phyloP scores from a whole-genome alignment of 495 filamentous ascomycete species.

The Cercophora newfieldiana region DNA sequence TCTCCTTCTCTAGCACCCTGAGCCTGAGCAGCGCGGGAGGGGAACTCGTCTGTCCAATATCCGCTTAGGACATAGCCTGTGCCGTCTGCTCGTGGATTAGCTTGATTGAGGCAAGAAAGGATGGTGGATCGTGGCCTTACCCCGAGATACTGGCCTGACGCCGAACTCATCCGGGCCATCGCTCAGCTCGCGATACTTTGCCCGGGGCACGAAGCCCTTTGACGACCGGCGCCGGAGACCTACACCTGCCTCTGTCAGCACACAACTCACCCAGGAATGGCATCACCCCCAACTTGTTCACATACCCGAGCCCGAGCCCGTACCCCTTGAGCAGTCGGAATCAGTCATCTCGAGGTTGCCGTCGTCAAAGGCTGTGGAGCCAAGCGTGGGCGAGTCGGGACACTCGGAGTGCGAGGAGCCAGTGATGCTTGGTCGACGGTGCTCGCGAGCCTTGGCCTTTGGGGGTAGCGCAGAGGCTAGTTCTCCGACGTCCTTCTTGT shows the following conservation, averaged over 20 bases:
- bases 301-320: background rate
- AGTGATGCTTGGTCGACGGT: too few relatives aligned
- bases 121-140: background rate
- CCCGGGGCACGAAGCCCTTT: background rate
- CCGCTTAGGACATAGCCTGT: background rate
- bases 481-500: too few relatives aligned
- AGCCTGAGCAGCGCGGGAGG: too few relatives aligned
- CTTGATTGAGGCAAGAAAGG: background rate
- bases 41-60: background rate
- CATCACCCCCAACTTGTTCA: too few relatives aligned
- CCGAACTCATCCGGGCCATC: background rate
- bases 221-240: background rate
- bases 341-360: background rate
- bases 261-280: background rate
- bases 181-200: background rate
- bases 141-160: background rate
- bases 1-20: background rate
- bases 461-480: too few relatives aligned
- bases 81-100: background rate
- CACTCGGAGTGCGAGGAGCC: background rate
- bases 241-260: background rate
- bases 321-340: background rate
- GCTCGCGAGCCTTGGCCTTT: too few relatives aligned
- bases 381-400: slow-evolving; percentile 3
- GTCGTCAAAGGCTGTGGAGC: background rate